Evolutionary conservation across 2,329 filamentous ascomycete genomes (phyloP), one percentile per base, ranked within the genome.

Genomic region (Pseudocercospora eumusae): DNA sequence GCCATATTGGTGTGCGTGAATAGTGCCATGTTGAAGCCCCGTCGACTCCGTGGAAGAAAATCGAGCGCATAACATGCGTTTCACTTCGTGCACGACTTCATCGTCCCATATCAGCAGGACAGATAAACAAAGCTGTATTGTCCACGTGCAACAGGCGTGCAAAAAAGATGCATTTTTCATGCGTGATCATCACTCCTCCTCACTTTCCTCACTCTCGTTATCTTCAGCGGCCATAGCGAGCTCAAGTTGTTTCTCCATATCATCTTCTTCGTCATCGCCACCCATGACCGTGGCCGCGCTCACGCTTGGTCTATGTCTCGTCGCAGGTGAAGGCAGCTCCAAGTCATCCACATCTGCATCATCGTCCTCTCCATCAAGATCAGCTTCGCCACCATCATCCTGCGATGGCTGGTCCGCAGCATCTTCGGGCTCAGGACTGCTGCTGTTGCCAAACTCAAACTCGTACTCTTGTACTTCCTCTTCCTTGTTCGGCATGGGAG

Each of bases 181-280:
- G 44, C 20, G 20, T 49, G 44, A 25, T n/a, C 18, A 54, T 23
- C 56, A 69, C 66, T 80, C 78, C 64, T 80, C 78, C 59, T 81
- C 79, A 62, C 77, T 79, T 66, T 80, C 78, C 63, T 77, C 76
- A 59, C 76, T 75, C 25, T 69, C 74, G 20, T 73, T 71, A 40
- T 71, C 70, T n/a, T 73, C 70, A 31, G 72, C 73, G 44, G 77
- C 70, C 68, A 76, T 64, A 0, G 76, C 79, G 57, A 75, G 70
- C 62, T 78, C 75, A 71, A 81, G 77, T 69, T 78, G 70, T 18
- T 70, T 75, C 66, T 79, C 78, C 55, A 79, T 68, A 74, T 73
- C 71, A 62, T 76, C 74, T 13, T 76, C 74, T 1, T 80, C 79
- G 27, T 78, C 77, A n/a, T 59, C 64, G 42, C 60, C 60, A 53